Base-by-base conservation (phyloP, 73 alveolate species). In the Breviolum minutum region DNA sequence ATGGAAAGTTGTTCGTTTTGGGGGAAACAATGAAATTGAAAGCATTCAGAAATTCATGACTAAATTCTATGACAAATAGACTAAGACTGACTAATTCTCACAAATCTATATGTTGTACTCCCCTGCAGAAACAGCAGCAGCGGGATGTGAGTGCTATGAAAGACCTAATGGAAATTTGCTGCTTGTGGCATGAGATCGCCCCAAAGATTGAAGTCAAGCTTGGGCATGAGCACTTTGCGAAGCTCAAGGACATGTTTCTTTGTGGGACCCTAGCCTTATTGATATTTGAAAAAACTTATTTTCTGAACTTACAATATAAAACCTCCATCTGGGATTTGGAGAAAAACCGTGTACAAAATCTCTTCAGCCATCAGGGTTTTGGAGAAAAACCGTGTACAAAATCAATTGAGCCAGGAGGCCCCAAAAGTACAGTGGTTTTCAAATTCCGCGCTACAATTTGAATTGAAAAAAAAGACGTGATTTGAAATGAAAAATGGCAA, bases 81-180 rank as follows among this genome's bases (percentile, higher is more conserved):
- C 32, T 9, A 80, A 22, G 22, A 71, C 10, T 71, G 82, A 24
- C 30, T 7, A 5, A 8, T 27, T 27, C 63, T 27, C 63, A 77
- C n/a, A n/a, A n/a, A n/a, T n/a, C n/a, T n/a, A n/a, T n/a, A n/a
- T n/a, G n/a, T n/a, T 11, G 24, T 26, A n/a, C 27, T 27, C 4
- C 64, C 89, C 89, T 80, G 89, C n/a, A 80, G 89, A 80, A 80
- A 80, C 30, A 12, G 66, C 69, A 64, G 69, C 89, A 80, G 69
- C 89, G 89, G 12, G 89, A 80, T 40, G 32, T 80, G n/a, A 14
- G 69, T 10, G 89, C 63, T 7, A 80, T 80, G 89, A 64, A 80
- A 80, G 89, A 80, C 89, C 89, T 80, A 68, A 80, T 80, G 89
- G 40, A 12, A 68, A 16, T 80, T 8, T 32, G 69, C 68, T 32